Evolutionary conservation across 306 rosid genomes (phyloP).

Genomic region (Cercis canadensis): DNA sequence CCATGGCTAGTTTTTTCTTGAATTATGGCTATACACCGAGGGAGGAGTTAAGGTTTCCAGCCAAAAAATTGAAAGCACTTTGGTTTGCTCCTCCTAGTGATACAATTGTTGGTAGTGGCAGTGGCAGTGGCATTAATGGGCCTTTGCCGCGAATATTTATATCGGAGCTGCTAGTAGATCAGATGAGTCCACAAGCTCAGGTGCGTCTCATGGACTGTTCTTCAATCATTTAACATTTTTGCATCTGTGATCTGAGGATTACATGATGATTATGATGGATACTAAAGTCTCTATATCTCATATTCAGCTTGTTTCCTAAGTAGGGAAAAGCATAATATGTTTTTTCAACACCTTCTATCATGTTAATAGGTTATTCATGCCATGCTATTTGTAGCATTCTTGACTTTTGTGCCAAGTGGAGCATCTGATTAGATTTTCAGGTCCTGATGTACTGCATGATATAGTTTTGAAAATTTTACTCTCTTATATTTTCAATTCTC

Average conservation of each 20-base stretch:
- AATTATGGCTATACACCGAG: constrained; percentile 77
- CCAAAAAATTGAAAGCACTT: constrained; percentile 81
- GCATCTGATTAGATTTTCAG: too few species aligned
- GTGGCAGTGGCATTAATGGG: constrained; percentile 66
- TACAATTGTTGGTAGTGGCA: constrained; percentile 39
- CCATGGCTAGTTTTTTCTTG: constrained; percentile 74
- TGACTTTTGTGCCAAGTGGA: too few species aligned
- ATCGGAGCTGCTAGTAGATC: constrained; percentile 93
- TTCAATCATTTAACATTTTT: constrained; percentile 22
- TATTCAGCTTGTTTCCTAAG: constrained; percentile 23
- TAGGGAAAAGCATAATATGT: constrained; percentile 13
- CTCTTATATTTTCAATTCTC: too few species aligned
- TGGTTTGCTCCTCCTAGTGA: constrained; percentile 91
- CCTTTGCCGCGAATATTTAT: constrained; percentile 91
- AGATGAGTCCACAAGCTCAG: constrained; percentile 83
- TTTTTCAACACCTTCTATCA: background rate
- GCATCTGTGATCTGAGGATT: constrained; percentile 6
- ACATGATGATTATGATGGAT: constrained; percentile 7
- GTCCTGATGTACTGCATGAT: too few species aligned
- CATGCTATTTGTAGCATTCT: background rate
- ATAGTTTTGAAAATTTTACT: too few species aligned
- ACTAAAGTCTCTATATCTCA: background rate
- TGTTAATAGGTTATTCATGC: background rate
- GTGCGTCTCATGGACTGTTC: constrained; percentile 40
- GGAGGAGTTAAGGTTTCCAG: constrained; percentile 84